Base-by-base conservation (phyloP, 768 basidiomycete species). In the Phanerochaete sordida region DNA sequence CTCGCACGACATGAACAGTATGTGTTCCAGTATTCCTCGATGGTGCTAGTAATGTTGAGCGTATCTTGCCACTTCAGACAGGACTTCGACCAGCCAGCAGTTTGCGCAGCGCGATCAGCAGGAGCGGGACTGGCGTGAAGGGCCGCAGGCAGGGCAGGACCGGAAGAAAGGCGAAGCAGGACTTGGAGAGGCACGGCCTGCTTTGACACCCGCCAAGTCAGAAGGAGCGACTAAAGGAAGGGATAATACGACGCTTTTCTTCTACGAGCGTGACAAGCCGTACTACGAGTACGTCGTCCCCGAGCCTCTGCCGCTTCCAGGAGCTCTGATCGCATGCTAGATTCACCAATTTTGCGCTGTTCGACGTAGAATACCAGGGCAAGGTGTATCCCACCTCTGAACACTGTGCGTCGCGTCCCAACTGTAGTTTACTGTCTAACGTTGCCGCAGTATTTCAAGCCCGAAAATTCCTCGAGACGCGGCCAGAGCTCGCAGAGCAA, bases 401-500 rank as follows among this genome's bases (percentile, higher is more conserved):
- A 28, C 51, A 53, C 33, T 21, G 51, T 53, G 21, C 3, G 51
- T 37, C 5, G 47, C 1, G 15, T 26, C 7, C 12, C 49, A 9
- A 51, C 2, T 28, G 8, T 28, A 33, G 1, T 8, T 51, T n/a
- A 51, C 30, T 27, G 1, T 51, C 39, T 43, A 43, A 12, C 19
- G 8, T 6, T 16, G 19, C 19, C 4, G 39, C 46, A 51, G 49
- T 51, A 6, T 51, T 51, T 21, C 49, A 51, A 31, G 49, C 49
- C 16, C 30, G 7, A 3, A 51, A 89, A 85, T 90, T 90, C 63
- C 75, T 86, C 60, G 78, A 79, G 2, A 76, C 81, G 65, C 75
- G 80, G 11, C 86, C 86, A 16, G 77, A 81, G 56, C 76, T 90
- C 15, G 88, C 87, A 11, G 88, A 90, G 64, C 84, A 85, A 62